These are phyloP conservation scores for Mycena vulgaris DNA, from an alignment of 768 basidiomycete genomes.

Conservation along the genomic window DNA sequence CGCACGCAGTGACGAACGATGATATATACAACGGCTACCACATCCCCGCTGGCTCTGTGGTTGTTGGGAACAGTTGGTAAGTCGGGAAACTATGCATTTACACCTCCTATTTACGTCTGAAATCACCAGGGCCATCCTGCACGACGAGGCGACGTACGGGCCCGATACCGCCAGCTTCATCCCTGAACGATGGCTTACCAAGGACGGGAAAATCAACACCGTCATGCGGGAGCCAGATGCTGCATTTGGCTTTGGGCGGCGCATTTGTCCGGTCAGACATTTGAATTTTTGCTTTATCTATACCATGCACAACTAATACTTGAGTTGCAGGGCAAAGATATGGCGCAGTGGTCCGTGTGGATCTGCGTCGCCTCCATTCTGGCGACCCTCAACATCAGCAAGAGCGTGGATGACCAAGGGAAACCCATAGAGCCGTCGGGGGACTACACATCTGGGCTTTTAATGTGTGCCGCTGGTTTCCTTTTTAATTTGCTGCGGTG, in stretches of 20 bases:
- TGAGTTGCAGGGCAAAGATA: slow-evolving; percentile 29
- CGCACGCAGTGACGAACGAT: slow-evolving; percentile 37
- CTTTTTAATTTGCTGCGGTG: not conserved
- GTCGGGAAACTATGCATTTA: not conserved
- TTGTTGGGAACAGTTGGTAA: slow-evolving; percentile 41
- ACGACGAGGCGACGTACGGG: slow-evolving; percentile 42
- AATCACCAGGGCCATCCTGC: slow-evolving; percentile 34
- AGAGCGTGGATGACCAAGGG: slow-evolving; percentile 45
- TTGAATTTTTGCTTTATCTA: not conserved
- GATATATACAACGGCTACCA: slow-evolving; percentile 42
- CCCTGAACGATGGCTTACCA: slow-evolving; percentile 41
- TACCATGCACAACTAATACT: not conserved
- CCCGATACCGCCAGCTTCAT: slow-evolving; percentile 44
- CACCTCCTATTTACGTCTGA: not conserved
- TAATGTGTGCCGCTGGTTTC: slow-evolving; percentile 19
- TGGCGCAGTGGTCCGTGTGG: slow-evolving; percentile 40
- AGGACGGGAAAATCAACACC: slow-evolving; percentile 25
- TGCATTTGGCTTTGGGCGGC: slow-evolving; percentile 39
- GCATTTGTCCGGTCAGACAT: slow-evolving; percentile 18
- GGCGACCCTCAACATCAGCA: slow-evolving; percentile 37
- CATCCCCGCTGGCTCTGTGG: slow-evolving; percentile 42
- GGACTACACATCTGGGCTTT: slow-evolving; percentile 42
- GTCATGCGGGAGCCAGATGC: slow-evolving; percentile 14
- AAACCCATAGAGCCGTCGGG: slow-evolving; percentile 43
- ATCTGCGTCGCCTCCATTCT: slow-evolving; percentile 38